Base-by-base conservation (phyloP, 2,329 filamentous ascomycete species). In the Ophiocordyceps camponoti-saundersi region DNA sequence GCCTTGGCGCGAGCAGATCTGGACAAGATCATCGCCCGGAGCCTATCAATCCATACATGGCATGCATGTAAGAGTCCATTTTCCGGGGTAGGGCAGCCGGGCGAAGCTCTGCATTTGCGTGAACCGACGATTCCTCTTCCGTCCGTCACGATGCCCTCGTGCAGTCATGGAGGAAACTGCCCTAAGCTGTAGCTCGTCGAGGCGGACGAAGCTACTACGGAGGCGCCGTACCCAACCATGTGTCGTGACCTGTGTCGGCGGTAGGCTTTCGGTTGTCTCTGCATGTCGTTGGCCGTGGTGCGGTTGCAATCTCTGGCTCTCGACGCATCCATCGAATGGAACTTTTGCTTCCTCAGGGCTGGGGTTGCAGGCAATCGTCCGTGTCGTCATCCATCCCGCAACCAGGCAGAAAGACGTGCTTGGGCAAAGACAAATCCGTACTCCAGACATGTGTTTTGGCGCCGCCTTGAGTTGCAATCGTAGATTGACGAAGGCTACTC, bases 271-370 rank as follows among this genome's bases (percentile, higher is more conserved):
- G 11, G 46, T 18, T 20, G 6, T 21, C 46, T 47, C 34, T 34
- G 34, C 23, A 23, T 16, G 15, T 23, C 23, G 42, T 29, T 23
- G 44, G 32, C 16, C 34, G 42, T 30, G 46, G 46, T 34, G 36
- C 22, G 36, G 43, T 42, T 45, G 39, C 47, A 44, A 34, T 36
- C 29, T 40, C 18, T 44, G 20, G 42, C 47, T 47, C 36, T 47
- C 48, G 45, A 43, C 45, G 46, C 46, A 42, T 41, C 47, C 44
- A 46, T n/a, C 39, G 32, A 10, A 32, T 48, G 52, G 53, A 53
- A 55, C 53, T 53, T 55, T 55, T 55, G 53, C 50, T 42, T 32
- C 42, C 46, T 49, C 43, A 49, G 44, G 21, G 36, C 50, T 44
- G 48, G 48, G 52, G 45, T 51, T 51, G 48, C 51, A 52, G 42